Conservation (phyloP, 2,329 filamentous ascomycete genomes). For the Stagonosporopsis cucurbitacearum region DNA sequence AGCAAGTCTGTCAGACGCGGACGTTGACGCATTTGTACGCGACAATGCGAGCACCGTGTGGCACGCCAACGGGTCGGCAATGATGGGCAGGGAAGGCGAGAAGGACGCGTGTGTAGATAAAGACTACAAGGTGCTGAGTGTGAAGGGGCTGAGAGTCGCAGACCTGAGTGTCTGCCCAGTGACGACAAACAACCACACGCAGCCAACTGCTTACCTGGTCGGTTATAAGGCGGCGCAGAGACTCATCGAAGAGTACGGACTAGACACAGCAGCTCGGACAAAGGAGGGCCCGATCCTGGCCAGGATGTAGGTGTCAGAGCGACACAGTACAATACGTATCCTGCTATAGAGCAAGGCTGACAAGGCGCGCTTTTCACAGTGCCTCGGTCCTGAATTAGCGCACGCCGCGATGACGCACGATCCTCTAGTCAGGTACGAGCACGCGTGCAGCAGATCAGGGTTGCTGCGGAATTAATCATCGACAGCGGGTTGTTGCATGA, state of each 20-base stretch:
- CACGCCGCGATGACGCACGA: constrained; percentile 13
- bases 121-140: constrained; percentile 47
- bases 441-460: constrained; percentile 3
- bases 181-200: constrained; percentile 46
- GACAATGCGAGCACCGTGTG: constrained; percentile 42
- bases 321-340: not conserved
- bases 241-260: constrained; percentile 38
- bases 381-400: constrained; percentile 11
- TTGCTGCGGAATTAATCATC: not conserved
- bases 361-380: constrained; percentile 2
- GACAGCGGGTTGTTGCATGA: constrained; percentile 10
- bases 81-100: constrained; percentile 47
- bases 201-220: constrained; percentile 45
- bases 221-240: constrained; percentile 45
- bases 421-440: constrained; percentile 14
- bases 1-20: constrained; percentile 56
- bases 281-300: constrained; percentile 9
- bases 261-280: constrained; percentile 13
- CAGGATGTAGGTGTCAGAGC: constrained; percentile 14
- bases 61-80: constrained; percentile 48
- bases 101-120: constrained; percentile 47
- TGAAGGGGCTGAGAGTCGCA: constrained; percentile 48
- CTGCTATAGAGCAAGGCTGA: constrained; percentile 3
- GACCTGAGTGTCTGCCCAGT: constrained; percentile 47
- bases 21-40: constrained; percentile 52